Evolutionary conservation across 495 filamentous ascomycete species (phyloP), one percentile per base, ranked within the genome.

Genomic region (Elaphomyces granulatus): DNA sequence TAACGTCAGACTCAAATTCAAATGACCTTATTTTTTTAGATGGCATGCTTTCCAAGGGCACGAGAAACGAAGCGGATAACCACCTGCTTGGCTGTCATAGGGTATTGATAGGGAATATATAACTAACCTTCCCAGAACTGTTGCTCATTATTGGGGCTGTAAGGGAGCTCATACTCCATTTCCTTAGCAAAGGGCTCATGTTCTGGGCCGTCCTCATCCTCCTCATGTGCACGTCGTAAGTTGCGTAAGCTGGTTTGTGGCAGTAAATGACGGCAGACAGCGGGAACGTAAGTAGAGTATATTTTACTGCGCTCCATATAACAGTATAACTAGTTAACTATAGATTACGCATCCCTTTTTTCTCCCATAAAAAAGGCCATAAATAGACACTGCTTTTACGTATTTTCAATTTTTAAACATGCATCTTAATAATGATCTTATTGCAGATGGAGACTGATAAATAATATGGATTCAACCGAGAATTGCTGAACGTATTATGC

Each of bases 111-210:
- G 45, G 43, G 39, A 36, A 30, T 7, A 36, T 36, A 20, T 36
- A 20, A 64, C 76, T 54, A 52, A 94, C 88, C 82, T 61, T 77
- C 66, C 90, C 90, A 95, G 64, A 95, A 90, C 61, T 94, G 82
- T 56, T 87, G 72, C 65, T 88, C 86, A 60, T 75, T 80, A 59
- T 93, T 84, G 54, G 83, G 67, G 50, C 64, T 65, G 56, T 73
- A 76, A 49, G 68, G 72, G 47, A 72, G 72, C 58, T 83, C 80
- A 33, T 30, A 53, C 54, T 63, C 62, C 64, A 66, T 65, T 63
- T 64, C 62, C 59, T 37, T 34, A 37, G 17, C n/a, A 36, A 36
- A 15, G 20, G 14, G 20, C 20, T 26, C 15, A 32, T 34, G 32
- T 20, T 36, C 31, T 15, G 31, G 10, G 17, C 33, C 32, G 33